Evolutionary conservation across 179 eudicot genomes (phyloP).

Genomic region (Beta lomatogona): DNA sequence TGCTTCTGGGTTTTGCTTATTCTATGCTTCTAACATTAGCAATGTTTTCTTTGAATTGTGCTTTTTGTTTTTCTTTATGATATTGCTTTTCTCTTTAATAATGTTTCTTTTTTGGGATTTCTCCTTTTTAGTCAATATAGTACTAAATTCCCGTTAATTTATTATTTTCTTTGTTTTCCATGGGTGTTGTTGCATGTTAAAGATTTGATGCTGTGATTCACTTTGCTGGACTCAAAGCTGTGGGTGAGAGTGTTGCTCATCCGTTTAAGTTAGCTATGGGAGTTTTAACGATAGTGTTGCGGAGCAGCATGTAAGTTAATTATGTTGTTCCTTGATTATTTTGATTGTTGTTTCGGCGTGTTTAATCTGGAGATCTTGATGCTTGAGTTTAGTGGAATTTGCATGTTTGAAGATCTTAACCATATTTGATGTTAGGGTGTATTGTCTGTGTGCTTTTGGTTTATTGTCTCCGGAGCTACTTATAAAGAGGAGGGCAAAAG

Average conservation of each 20-base stretch:
- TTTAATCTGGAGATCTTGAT: too few species aligned
- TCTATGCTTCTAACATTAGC: too few species aligned
- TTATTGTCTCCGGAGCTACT: too few species aligned
- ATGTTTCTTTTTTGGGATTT: neutral
- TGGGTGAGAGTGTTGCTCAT: slow-evolving; percentile 77
- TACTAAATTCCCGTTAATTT: neutral
- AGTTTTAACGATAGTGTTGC: too few species aligned
- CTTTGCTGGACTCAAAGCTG: slow-evolving; percentile 94
- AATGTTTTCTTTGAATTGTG: neutral
- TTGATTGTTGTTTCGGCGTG: too few species aligned
- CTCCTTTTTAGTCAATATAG: neutral
- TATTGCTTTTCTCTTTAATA: neutral
- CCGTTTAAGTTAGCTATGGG: slow-evolving; percentile 35
- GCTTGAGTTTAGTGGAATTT: too few species aligned
- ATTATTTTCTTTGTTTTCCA: neutral
- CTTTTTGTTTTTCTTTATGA: neutral
- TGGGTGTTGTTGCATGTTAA: neutral
- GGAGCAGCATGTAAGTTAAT: too few species aligned
- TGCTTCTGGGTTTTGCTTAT: neutral
- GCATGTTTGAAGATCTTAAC: too few species aligned
- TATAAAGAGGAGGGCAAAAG: too few species aligned
- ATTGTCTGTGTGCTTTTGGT: too few species aligned
- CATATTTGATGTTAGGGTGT: too few species aligned
- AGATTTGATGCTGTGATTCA: slow-evolving; percentile 93
- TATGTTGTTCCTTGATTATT: too few species aligned